Base-by-base conservation (phyloP, 257 asterid species). In the Coffea canephora region DNA sequence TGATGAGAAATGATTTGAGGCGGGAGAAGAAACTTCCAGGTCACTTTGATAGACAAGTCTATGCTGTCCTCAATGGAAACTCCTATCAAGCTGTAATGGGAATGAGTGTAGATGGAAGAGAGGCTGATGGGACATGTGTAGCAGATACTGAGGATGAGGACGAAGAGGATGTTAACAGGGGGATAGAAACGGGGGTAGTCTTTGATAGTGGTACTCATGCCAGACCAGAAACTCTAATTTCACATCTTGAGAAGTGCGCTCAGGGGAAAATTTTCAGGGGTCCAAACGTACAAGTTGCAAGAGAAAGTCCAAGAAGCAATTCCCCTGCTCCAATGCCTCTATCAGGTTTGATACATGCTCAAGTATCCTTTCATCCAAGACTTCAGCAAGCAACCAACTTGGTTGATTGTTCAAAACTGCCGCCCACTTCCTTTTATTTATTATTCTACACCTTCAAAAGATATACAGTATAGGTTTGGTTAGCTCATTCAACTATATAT, bases 21-120 rank as follows among this genome's bases (percentile, higher is more conserved):
- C 85, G 91, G 69, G 92, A 88, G 85, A 86, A 55, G 55, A 91
- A 83, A 68, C 87, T 94, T 7, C 96, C 97, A 0, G 93, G 96
- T 2, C 88, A 85, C 36, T 92, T 89, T 27, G 98, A 92, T 31
- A 81, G 83, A 55, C 92, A 91, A 27, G 84, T 94, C 0, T 92
- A 85, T 69, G 87, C 86, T 79, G 90, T 92, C 21, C 73, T 92
- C 87, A 90, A 87, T 54, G 93, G 96, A 61, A 87, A 80, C 10
- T 52, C 82, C 71, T 86, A 85, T 59, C 89, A 88, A 25, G 95
- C 87, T 8, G 65, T 85, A 54, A 91, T 84, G 78, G 62, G 87
- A 19, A 57, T 79, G 65, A 75, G 77, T 71, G 81, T 75, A 50
- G 90, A 86, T 61, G 91, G 69, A 14, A 84, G 75, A 27, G 78